Conservation (phyloP, 495 filamentous ascomycete species). For the Lophiostoma macrostomum region DNA sequence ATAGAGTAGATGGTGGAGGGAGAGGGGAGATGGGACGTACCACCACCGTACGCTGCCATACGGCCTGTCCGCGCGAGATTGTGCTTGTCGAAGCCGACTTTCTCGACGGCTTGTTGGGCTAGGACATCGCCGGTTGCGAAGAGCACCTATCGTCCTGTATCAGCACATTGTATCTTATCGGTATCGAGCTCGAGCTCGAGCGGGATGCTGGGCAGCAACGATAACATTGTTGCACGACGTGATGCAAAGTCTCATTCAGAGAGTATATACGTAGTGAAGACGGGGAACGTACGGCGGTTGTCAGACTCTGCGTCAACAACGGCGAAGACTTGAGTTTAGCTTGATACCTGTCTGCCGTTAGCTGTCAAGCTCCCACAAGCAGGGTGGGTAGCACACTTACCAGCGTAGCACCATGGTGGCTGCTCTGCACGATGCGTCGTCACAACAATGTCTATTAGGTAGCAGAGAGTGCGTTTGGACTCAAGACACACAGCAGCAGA, state of each 20-base stretch:
- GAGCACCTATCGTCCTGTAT: constrained; percentile 56
- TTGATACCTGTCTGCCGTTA: constrained; percentile 68
- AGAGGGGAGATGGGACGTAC: constrained; percentile 46
- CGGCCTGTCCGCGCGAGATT: constrained; percentile 76
- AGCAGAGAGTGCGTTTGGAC: no score
- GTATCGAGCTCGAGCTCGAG: neutral
- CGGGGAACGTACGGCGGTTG: constrained; percentile 60
- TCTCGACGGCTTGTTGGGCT: constrained; percentile 92
- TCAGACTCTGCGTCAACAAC: constrained; percentile 82
- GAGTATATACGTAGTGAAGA: no score
- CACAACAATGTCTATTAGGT: no score
- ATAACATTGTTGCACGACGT: neutral
- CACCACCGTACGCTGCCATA: constrained; percentile 90
- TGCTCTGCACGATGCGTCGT: neutral
- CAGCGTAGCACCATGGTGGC: constrained; percentile 17
- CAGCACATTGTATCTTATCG: neutral
- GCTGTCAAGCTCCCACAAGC: no score
- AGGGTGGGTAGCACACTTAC: constrained; percentile 15
- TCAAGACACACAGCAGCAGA: neutral
- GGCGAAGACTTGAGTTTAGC: constrained; percentile 74
- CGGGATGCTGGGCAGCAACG: neutral
- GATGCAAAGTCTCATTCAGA: no score
- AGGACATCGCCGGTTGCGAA: constrained; percentile 89
- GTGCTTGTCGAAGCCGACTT: constrained; percentile 72
- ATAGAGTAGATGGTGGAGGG: constrained; percentile 7